Evolutionary conservation across 2,329 filamentous ascomycete genomes (phyloP).

Genomic region (Coleophoma crateriformis): DNA sequence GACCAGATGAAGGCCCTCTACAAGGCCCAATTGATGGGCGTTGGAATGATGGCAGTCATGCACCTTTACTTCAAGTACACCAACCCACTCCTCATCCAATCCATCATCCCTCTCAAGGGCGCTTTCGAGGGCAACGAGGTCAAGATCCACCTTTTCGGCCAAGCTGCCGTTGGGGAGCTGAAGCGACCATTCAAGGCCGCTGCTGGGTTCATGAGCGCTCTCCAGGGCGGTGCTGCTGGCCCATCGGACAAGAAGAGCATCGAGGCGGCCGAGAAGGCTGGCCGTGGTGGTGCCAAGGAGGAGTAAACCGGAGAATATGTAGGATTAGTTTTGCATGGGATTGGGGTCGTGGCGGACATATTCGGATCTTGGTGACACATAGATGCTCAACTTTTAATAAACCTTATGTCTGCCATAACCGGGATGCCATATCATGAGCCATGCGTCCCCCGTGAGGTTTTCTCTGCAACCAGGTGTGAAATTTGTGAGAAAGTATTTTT

Average conservation of each 20-base stretch:
- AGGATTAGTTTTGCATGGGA: background rate
- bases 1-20: slow-evolving; percentile 78
- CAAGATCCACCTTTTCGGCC: slow-evolving; percentile 90
- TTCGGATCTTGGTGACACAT: no score
- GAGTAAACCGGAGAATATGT: slow-evolving; percentile 38
- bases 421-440: no score
- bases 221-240: slow-evolving; percentile 59
- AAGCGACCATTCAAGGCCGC: slow-evolving; percentile 92
- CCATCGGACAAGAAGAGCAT: slow-evolving; percentile 88
- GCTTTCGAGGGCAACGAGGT: slow-evolving; percentile 92
- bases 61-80: slow-evolving; percentile 99
- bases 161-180: slow-evolving; percentile 82
- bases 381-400: no score
- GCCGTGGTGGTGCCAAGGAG: slow-evolving; percentile 66
- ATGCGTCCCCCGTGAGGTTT: no score
- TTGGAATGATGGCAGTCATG: slow-evolving; percentile 98
- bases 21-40: slow-evolving; percentile 90
- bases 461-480: no score
- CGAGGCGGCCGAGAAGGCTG: slow-evolving; percentile 71
- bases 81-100: slow-evolving; percentile 97
- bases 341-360: background rate
- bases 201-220: slow-evolving; percentile 75
- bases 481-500: no score
- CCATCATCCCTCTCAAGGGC: slow-evolving; percentile 94
- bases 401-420: no score